A percentile compares a stretch with the other conserved stretches of the same genome.
Conservation (phyloP, 345 rosid species). For the Aquilaria yunnanensis region DNA sequence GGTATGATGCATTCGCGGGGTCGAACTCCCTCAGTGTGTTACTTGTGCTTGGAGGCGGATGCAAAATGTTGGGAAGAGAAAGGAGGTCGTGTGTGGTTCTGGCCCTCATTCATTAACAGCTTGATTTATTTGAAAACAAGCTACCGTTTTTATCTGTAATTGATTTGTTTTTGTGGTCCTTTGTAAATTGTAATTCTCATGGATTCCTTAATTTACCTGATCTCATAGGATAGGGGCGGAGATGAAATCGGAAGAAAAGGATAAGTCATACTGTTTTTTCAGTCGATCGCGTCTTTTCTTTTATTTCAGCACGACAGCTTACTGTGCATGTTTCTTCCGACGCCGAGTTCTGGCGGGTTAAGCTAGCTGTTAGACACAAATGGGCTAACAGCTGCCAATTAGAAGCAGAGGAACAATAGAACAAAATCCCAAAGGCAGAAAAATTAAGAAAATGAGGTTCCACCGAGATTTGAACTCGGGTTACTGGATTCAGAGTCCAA, state of each 20-base stretch:
- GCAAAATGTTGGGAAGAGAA: constrained; percentile 5
- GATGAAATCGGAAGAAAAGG: constrained; percentile 11
- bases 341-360: too few relatives aligned
- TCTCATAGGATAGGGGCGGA: not conserved
- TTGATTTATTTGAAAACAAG: constrained; percentile 17
- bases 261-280: constrained; percentile 11
- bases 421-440: too few relatives aligned
- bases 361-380: too few relatives aligned
- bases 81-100: constrained; percentile 2
- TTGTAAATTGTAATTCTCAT: constrained; percentile 30
- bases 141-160: constrained; percentile 24
- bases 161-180: constrained; percentile 17
- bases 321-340: too few relatives aligned
- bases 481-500: constrained; percentile 91
- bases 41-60: constrained; percentile 1
- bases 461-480: constrained; percentile 94
- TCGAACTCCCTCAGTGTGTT: constrained; percentile 4
- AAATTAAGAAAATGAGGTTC: constrained; percentile 28
- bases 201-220: constrained; percentile 17
- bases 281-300: too few relatives aligned
- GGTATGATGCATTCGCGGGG: constrained; percentile 10
- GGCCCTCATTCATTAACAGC: constrained; percentile 17
- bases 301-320: too few relatives aligned
- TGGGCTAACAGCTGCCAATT: too few relatives aligned
- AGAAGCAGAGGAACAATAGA: too few relatives aligned